Base-by-base conservation (phyloP, 176 grass and related monocot genomes). In the Cymbopogon citratus region DNA sequence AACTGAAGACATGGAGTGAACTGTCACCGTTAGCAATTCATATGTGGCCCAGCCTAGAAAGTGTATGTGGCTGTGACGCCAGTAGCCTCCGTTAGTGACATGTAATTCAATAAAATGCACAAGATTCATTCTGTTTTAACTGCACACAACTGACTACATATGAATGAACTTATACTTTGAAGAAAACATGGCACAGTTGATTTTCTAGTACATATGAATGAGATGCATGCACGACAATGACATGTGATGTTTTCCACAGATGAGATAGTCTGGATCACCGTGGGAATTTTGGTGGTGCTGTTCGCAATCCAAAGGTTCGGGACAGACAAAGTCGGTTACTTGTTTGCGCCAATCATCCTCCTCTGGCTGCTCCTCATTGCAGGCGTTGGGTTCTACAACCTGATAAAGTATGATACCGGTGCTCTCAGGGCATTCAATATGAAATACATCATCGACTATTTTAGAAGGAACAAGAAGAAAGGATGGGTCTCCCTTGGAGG, bases 401-500 rank as follows among this genome's bases (percentile, higher is more conserved):
- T 88, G 40, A 23, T 92, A 34, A 92, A 90, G 84, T 75, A 90
- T 0, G 90, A 95, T 75, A 19, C 87, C 9, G 23, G 66, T 5
- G 69, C 84, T 62, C 43, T 92, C 33, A 74, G 39, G 18, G 93
- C 93, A 19, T 88, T 95, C 51, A 81, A 90, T 79, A 76, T 85
- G 2, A 86, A 86, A 49, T 90, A 95, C 33, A 95, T 92, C 43
- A 43, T 95, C 38, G 75, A 92, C 23, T 95, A 92, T 51, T 95
- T 95, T 33, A 63, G 77, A 43, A 77, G 87, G 71, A 95, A 86
- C 26, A 86, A 81, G 26, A 95, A 90, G 26, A 67, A 90, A 26
- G 93, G 85, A 41, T 95, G 93, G 93, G 63, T 92, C 5, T 90
- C 87, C 1, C 87, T 95, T 25, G 87, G 90, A 63, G 93, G 88